Evolutionary conservation across 2,329 filamentous ascomycete species (phyloP).

Genomic region (Aspergillus uvarum): DNA sequence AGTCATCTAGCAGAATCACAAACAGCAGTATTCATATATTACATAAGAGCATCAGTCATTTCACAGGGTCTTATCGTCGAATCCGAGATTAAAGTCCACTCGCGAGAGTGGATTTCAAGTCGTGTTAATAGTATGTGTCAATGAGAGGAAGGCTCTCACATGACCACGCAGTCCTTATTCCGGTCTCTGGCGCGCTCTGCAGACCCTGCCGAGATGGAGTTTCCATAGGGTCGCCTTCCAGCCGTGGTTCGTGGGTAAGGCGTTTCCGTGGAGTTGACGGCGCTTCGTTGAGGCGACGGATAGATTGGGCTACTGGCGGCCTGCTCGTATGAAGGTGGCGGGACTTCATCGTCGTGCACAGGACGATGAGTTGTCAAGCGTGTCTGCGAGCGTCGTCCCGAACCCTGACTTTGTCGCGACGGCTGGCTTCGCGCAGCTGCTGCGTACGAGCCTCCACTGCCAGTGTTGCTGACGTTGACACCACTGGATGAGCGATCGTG

Average conservation of each 20-base stretch:
- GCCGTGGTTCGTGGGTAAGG: conserved; percentile 23
- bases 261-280: conserved; percentile 29
- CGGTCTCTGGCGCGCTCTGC: conserved; percentile 31
- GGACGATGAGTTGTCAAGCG: conserved; percentile 30
- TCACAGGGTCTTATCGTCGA: conserved; percentile 11
- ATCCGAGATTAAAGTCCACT: neutral
- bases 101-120: neutral
- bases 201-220: conserved; percentile 12
- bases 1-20: conserved; percentile 3
- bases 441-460: conserved; percentile 8
- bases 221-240: conserved; percentile 18
- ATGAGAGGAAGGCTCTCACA: conserved; percentile 29
- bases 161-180: conserved; percentile 46
- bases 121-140: neutral
- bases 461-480: conserved; percentile 16
- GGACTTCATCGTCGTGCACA: conserved; percentile 50
- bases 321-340: conserved; percentile 67
- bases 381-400: conserved; percentile 15
- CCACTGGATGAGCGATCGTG: conserved; percentile 23
- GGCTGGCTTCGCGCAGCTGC: conserved; percentile 25
- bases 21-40: conserved; percentile 1
- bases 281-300: conserved; percentile 47
- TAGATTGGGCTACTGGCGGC: conserved; percentile 59
- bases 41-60: conserved; percentile 8
- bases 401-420: conserved; percentile 20